These are phyloP conservation scores for Diaporthe eres DNA, from an alignment of 2,329 filamentous ascomycete species.

Conservation along the genomic window DNA sequence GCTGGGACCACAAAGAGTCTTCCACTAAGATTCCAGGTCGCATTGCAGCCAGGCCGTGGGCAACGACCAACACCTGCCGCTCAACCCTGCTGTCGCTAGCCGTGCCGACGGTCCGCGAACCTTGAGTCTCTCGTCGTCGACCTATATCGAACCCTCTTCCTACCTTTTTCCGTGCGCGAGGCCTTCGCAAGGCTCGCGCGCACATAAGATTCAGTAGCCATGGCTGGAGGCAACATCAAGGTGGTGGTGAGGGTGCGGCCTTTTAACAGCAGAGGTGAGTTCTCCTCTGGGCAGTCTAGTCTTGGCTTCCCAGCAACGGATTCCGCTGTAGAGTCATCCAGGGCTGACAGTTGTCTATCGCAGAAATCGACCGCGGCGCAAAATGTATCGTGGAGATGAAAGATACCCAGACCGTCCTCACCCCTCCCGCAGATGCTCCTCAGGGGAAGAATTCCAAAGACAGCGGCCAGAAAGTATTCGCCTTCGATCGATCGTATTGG, in stretches of 20 bases:
- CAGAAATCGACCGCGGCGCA: slow-evolving; percentile 91
- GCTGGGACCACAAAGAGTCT: slow-evolving; percentile 37
- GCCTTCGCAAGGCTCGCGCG: slow-evolving; percentile 39
- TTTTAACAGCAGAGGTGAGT: slow-evolving; percentile 92
- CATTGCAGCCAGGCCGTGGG: slow-evolving; percentile 12
- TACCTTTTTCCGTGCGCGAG: slow-evolving; percentile 23
- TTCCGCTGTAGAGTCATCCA: neutral
- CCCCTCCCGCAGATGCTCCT: slow-evolving; percentile 75
- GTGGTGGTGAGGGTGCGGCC: slow-evolving; percentile 97
- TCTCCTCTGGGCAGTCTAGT: neutral
- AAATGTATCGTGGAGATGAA: slow-evolving; percentile 99
- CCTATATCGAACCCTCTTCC: neutral
- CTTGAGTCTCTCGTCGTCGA: neutral
- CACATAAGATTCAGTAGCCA: slow-evolving; percentile 53
- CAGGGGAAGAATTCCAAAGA: slow-evolving; percentile 79
- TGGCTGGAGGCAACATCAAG: slow-evolving; percentile 97
- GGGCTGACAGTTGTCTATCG: slow-evolving; percentile 30
- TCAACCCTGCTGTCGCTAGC: slow-evolving; percentile 1
- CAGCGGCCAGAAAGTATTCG: slow-evolving; percentile 85
- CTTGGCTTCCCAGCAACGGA: neutral
- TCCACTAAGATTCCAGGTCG: slow-evolving; percentile 28
- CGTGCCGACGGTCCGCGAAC: slow-evolving; percentile 1
- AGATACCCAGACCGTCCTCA: slow-evolving; percentile 89
- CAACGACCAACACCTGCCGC: slow-evolving; percentile 25
- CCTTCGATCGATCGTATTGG: slow-evolving; percentile 98